These are phyloP conservation scores for Cynanchum wilfordii DNA, from an alignment of 257 asterid species.

Conservation along the genomic window DNA sequence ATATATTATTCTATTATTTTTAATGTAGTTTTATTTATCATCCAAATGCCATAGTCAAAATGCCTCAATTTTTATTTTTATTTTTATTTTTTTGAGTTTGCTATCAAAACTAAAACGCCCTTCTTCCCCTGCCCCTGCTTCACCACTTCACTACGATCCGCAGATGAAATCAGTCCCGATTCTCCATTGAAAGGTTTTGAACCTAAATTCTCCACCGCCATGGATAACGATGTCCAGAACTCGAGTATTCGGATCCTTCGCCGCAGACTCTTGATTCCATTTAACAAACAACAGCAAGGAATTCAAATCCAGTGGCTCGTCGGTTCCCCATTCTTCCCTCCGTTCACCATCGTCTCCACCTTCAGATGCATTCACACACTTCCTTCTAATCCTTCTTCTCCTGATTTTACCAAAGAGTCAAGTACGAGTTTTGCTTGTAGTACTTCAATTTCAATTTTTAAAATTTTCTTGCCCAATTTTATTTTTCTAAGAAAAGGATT, in stretches of 20 bases:
- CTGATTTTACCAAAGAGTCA: constrained; percentile 54
- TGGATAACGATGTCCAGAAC: constrained; percentile 4
- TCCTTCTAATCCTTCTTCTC: constrained; percentile 45
- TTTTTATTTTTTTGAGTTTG: too few relatives aligned
- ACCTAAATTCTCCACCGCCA: not conserved
- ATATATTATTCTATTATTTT: too few relatives aligned
- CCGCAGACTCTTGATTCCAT: constrained; percentile 17
- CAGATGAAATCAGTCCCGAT: not conserved
- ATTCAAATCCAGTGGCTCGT: constrained; percentile 65
- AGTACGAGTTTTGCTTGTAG: constrained; percentile 29
- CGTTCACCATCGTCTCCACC: constrained; percentile 58
- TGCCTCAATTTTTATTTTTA: too few relatives aligned
- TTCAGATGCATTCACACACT: constrained; percentile 63
- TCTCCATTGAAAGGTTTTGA: not conserved
- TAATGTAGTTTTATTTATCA: too few relatives aligned
- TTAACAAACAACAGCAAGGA: not conserved
- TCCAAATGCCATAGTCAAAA: too few relatives aligned
- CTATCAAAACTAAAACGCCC: not conserved
- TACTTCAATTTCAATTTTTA: not conserved
- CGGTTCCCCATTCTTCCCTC: constrained; percentile 57
- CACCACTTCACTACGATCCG: not conserved
- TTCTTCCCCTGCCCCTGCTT: not conserved
- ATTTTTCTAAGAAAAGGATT: not conserved
- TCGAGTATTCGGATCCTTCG: constrained; percentile 17
- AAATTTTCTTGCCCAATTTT: too few relatives aligned